Evolutionary conservation across 164 flowering plant genomes (phyloP).

Genomic region (Magnolia kwangsiensis): DNA sequence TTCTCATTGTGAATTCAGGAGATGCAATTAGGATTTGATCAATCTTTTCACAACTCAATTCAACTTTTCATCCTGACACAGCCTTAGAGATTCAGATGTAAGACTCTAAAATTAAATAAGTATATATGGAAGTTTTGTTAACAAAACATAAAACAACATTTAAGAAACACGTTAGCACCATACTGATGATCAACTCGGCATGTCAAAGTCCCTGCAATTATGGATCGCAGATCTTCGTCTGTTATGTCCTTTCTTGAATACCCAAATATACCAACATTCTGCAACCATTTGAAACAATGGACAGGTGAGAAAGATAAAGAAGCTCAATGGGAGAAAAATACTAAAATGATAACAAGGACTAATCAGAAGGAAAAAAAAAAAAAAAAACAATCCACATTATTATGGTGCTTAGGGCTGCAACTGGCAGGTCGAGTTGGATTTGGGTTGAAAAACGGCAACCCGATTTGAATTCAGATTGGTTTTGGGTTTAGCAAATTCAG

Average conservation of each 20-base stretch:
- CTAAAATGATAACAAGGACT: neutral
- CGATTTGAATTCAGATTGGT: too few species aligned
- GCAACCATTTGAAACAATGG: slow-evolving; percentile 19
- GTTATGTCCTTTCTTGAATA: slow-evolving; percentile 57
- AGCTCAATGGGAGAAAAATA: neutral
- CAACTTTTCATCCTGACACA: neutral
- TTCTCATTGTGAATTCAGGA: neutral
- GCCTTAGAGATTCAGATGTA: neutral
- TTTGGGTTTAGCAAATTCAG: too few species aligned
- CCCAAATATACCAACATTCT: slow-evolving; percentile 51
- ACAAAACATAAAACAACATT: neutral
- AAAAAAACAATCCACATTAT: too few species aligned
- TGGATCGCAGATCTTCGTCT: slow-evolving; percentile 54
- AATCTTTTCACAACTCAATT: neutral
- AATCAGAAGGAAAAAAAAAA: neutral
- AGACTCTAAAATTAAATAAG: neutral
- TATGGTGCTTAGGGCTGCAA: too few species aligned
- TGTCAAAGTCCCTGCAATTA: slow-evolving; percentile 49
- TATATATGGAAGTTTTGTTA: neutral
- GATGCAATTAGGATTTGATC: neutral
- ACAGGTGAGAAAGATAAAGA: neutral
- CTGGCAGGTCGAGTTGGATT: too few species aligned
- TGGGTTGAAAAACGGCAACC: too few species aligned
- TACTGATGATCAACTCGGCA: slow-evolving; percentile 74
- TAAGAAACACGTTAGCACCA: slow-evolving; percentile 10